phyloP scores from a whole-genome alignment of 257 asterid species.

The Petrea volubilis region DNA sequence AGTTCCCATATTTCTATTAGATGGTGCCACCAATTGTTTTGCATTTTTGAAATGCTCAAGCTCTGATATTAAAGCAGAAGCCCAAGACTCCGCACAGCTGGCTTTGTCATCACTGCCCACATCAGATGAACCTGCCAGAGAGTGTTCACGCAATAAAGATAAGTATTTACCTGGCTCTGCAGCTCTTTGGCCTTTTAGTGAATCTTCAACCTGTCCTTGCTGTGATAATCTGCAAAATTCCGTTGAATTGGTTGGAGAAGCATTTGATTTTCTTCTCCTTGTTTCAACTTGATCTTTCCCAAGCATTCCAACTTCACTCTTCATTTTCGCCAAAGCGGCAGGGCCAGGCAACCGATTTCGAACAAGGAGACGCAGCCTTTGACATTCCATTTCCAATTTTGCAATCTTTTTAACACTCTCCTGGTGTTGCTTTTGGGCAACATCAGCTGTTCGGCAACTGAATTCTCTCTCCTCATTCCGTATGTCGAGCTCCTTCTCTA shows the following conservation, averaged over 20 bases:
- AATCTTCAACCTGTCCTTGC: slow-evolving; percentile 30
- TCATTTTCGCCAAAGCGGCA: slow-evolving; percentile 65
- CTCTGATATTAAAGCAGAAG: slow-evolving; percentile 60
- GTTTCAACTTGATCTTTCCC: slow-evolving; percentile 45
- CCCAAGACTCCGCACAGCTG: slow-evolving; percentile 64
- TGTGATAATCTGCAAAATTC: slow-evolving; percentile 35
- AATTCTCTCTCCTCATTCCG: slow-evolving; percentile 87
- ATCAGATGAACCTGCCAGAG: slow-evolving; percentile 52
- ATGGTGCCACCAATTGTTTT: slow-evolving; percentile 38
- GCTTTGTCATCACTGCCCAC: slow-evolving; percentile 63
- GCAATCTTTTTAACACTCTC: slow-evolving; percentile 67
- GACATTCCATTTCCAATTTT: slow-evolving; percentile 75
- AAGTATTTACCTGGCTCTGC: slow-evolving; percentile 33
- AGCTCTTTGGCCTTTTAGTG: slow-evolving; percentile 15
- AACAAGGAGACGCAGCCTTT: slow-evolving; percentile 67
- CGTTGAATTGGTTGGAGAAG: slow-evolving; percentile 35
- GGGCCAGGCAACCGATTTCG: slow-evolving; percentile 71
- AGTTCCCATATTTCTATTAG: slow-evolving; percentile 43
- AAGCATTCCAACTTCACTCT: slow-evolving; percentile 53
- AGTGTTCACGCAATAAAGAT: slow-evolving; percentile 30
- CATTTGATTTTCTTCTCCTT: slow-evolving; percentile 46
- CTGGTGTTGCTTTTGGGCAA: slow-evolving; percentile 52
- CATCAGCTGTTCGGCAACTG: slow-evolving; percentile 60
- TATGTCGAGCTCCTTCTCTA: slow-evolving; percentile 80
- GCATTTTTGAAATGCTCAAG: slow-evolving; percentile 47